A percentile compares a stretch with the other conserved stretches of the same genome.
Evolutionary conservation across 805 yeast species (phyloP).

Genomic region (Cyberlindnera bimundalis): DNA sequence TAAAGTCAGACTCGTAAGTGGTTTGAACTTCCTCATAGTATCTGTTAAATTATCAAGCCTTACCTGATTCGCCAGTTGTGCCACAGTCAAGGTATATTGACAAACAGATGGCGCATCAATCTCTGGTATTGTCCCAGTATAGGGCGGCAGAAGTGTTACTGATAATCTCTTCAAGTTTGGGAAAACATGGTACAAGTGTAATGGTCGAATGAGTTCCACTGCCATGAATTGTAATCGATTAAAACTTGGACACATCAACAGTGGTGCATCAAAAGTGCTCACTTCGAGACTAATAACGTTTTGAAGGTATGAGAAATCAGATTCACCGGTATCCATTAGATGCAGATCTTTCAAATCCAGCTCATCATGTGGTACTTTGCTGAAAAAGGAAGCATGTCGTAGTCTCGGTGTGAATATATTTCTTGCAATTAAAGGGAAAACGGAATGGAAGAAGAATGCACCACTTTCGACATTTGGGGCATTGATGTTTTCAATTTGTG

Average conservation of each 20-base stretch:
- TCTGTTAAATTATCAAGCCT: not conserved
- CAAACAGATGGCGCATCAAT: not conserved
- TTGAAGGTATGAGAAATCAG: not conserved
- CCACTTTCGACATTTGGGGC: not conserved
- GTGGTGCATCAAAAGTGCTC: not conserved
- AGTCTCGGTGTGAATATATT: not conserved
- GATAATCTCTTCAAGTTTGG: not conserved
- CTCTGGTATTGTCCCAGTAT: not conserved
- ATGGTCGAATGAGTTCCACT: not conserved
- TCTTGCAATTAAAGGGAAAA: not conserved
- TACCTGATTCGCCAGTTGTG: not conserved
- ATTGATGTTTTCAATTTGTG: not conserved
- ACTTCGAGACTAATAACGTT: not conserved
- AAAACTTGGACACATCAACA: not conserved
- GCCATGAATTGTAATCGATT: not conserved
- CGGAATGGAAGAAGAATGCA: slow-evolving; percentile 1
- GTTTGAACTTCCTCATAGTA: not conserved
- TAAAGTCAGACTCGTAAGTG: not conserved
- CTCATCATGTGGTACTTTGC: not conserved
- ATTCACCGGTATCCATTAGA: not conserved
- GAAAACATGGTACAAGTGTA: not conserved
- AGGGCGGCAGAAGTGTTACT: not conserved
- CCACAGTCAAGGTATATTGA: not conserved
- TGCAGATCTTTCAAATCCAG: not conserved
- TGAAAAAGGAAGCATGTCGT: not conserved